phyloP scores from a whole-genome alignment of 768 basidiomycete genomes.

The Pulveroboletus sp. region DNA sequence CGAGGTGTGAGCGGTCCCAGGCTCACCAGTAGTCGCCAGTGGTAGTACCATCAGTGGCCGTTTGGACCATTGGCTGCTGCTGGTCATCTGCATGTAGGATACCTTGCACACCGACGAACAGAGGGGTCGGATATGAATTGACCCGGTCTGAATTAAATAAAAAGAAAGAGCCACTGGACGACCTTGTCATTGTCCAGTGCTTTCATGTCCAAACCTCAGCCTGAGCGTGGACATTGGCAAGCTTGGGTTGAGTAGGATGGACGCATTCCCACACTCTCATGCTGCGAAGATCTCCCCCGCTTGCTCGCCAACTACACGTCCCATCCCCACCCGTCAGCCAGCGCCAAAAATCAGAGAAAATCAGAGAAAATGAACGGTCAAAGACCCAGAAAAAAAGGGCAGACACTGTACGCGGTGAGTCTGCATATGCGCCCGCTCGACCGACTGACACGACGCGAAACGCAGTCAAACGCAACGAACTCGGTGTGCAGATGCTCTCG shows the following conservation, averaged over 20 bases:
- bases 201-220: too few relatives aligned
- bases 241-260: too few relatives aligned
- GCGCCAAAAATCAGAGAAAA: constrained; percentile 10
- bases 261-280: too few relatives aligned
- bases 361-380: background rate
- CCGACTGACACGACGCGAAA: background rate
- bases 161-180: too few relatives aligned
- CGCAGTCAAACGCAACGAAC: constrained; percentile 71
- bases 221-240: too few relatives aligned
- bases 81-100: constrained; percentile 73
- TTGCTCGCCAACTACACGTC: constrained; percentile 15
- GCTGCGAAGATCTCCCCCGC: constrained; percentile 12
- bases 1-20: too few relatives aligned
- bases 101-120: constrained; percentile 75
- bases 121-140: constrained; percentile 54
- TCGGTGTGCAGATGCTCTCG: constrained; percentile 93
- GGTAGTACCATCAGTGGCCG: constrained; percentile 76
- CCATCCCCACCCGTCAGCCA: constrained; percentile 12
- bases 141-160: constrained; percentile 65
- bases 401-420: background rate
- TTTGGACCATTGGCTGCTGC: constrained; percentile 62
- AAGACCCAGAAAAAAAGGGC: too few relatives aligned
- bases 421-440: background rate
- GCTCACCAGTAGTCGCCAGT: constrained; percentile 57
- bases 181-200: too few relatives aligned